Conservation (phyloP, 2,329 filamentous ascomycete species). For the Neocucurbitaria cava region DNA sequence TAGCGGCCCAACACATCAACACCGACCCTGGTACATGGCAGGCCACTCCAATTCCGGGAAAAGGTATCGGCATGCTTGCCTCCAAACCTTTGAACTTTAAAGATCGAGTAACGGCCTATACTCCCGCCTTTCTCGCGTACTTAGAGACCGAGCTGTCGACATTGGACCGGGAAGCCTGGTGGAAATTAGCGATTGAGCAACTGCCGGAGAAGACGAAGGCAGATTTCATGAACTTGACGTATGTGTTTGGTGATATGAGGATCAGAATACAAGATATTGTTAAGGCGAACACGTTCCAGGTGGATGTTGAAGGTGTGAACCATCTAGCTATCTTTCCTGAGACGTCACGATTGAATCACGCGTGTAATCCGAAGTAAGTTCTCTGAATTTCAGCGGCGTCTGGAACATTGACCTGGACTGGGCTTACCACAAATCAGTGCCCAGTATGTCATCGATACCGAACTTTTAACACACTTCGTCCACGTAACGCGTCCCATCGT, state of each 20-base stretch:
- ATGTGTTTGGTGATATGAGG: slow-evolving; percentile 34
- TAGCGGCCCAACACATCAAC: slow-evolving; percentile 26
- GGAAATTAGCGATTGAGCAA: slow-evolving; percentile 31
- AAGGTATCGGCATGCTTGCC: slow-evolving; percentile 43
- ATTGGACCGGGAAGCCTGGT: slow-evolving; percentile 37
- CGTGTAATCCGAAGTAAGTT: slow-evolving; percentile 46
- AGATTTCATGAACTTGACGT: slow-evolving; percentile 29
- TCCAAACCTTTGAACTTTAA: slow-evolving; percentile 24
- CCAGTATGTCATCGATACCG: slow-evolving; percentile 49
- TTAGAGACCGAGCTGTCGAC: slow-evolving; percentile 37
- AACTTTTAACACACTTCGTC: slow-evolving; percentile 50
- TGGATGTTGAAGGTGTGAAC: slow-evolving; percentile 33
- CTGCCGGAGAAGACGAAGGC: slow-evolving; percentile 25
- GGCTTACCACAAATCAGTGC: slow-evolving; percentile 34
- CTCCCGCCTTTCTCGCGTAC: slow-evolving; percentile 40
- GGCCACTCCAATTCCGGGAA: slow-evolving; percentile 30
- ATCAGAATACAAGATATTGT: slow-evolving; percentile 43
- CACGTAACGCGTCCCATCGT: slow-evolving; percentile 44
- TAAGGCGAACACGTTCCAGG: slow-evolving; percentile 46
- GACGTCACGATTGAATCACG: slow-evolving; percentile 52
- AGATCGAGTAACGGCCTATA: slow-evolving; percentile 38
- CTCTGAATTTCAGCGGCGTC: not conserved
- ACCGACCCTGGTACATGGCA: slow-evolving; percentile 23
- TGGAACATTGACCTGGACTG: not conserved
- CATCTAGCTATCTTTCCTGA: slow-evolving; percentile 50